These are phyloP conservation scores for Ciborinia camelliae DNA, from an alignment of 2,329 filamentous ascomycete species.

Conservation along the genomic window DNA sequence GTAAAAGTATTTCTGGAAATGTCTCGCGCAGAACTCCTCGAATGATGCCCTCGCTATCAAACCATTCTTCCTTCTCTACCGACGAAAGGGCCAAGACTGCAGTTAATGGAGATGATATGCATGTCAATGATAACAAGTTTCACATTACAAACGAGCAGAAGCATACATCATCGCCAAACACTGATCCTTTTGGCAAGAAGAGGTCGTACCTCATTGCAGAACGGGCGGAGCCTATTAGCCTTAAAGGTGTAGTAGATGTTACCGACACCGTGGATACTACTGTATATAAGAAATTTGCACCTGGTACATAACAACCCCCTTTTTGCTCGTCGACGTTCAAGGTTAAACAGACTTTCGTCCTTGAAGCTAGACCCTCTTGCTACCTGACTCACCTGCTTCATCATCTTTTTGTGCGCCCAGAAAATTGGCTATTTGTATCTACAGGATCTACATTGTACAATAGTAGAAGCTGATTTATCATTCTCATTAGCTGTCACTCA, in stretches of 20 bases:
- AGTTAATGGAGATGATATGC: not conserved
- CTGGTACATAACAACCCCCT: slow-evolving; percentile 30
- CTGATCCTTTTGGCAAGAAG: slow-evolving; percentile 1
- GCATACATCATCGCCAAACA: not conserved
- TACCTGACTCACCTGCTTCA: slow-evolving; percentile 17
- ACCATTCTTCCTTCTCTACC: not conserved
- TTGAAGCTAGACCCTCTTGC: slow-evolving; percentile 5
- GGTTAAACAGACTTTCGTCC: slow-evolving; percentile 13
- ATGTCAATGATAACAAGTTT: not conserved
- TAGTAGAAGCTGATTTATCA: slow-evolving; percentile 27
- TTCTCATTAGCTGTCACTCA: slow-evolving; percentile 46
- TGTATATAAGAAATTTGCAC: slow-evolving; percentile 30
- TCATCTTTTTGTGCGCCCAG: slow-evolving; percentile 23
- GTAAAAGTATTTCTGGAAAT: not conserved
- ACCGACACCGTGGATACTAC: slow-evolving; percentile 34
- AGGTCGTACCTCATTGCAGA: slow-evolving; percentile 5
- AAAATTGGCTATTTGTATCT: slow-evolving; percentile 23
- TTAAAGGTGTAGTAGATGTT: slow-evolving; percentile 33
- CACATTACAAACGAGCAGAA: not conserved
- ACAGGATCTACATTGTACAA: slow-evolving; percentile 5
- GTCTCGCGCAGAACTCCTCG: slow-evolving; percentile 4
- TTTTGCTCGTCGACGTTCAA: slow-evolving; percentile 9
- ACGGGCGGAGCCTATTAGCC: slow-evolving; percentile 20
- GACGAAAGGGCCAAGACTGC: not conserved
- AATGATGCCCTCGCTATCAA: slow-evolving; percentile 1